These are phyloP conservation scores for Agarophyton chilense DNA, from an alignment of 23 red algal species.

Conservation along the genomic window DNA sequence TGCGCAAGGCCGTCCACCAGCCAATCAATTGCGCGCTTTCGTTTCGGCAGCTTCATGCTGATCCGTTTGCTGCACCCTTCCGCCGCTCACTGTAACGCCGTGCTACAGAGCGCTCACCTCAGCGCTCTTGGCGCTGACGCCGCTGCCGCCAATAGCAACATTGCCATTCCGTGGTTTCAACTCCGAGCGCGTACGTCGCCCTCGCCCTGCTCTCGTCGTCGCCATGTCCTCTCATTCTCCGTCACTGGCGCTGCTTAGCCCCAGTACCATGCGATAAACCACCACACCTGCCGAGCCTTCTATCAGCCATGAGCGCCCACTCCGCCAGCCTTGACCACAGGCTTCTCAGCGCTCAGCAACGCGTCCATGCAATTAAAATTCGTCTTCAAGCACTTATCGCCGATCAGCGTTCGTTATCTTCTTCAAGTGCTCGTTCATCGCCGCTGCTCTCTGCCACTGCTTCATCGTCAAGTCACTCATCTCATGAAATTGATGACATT, in stretches of 20 bases:
- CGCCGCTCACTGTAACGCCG: too few species aligned
- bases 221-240: too few species aligned
- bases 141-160: background rate
- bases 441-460: background rate
- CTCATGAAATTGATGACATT: background rate
- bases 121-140: background rate
- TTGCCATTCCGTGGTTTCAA: too few species aligned
- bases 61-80: too few species aligned
- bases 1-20: too few species aligned
- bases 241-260: background rate
- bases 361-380: background rate
- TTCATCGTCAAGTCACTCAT: conserved; percentile 1
- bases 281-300: too few species aligned
- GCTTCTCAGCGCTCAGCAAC: conserved; percentile 1
- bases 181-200: too few species aligned
- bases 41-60: too few species aligned
- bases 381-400: background rate
- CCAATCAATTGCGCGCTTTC: too few species aligned
- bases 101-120: background rate
- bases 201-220: too few species aligned
- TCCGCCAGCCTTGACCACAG: background rate
- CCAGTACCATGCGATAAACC: too few species aligned
- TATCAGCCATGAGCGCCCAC: background rate
- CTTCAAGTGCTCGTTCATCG: background rate
- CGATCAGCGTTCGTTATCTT: background rate